These are phyloP conservation scores for Chaetomium strumarium DNA, from an alignment of 2,329 filamentous ascomycete species.

Conservation along the genomic window DNA sequence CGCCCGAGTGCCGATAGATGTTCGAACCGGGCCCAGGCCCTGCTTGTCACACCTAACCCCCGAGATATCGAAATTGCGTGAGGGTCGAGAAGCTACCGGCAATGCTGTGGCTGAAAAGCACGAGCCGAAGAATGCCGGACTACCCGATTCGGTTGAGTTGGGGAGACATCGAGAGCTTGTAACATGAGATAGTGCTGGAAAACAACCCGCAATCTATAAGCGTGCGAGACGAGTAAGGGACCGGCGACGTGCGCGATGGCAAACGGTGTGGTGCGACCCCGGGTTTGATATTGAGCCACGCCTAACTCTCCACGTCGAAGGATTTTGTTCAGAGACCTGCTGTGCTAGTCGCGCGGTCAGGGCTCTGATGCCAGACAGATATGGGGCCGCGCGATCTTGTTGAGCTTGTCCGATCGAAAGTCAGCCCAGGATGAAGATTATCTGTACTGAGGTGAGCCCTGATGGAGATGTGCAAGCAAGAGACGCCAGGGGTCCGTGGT, in stretches of 20 bases:
- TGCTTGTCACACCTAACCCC: constrained; percentile 9
- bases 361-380: no score
- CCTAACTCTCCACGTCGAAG: no score
- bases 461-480: constrained; percentile 15
- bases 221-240: not conserved
- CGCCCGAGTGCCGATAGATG: constrained; percentile 4
- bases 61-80: constrained; percentile 4
- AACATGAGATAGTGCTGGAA: constrained; percentile 9
- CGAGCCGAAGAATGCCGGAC: not conserved
- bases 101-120: constrained; percentile 1
- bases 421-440: not conserved
- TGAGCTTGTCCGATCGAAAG: not conserved
- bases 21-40: not conserved
- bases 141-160: constrained; percentile 11
- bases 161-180: constrained; percentile 23
- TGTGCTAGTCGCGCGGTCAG: not conserved
- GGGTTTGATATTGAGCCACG: no score
- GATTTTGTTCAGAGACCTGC: no score
- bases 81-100: constrained; percentile 8
- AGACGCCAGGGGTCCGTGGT: constrained; percentile 33
- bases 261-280: no score
- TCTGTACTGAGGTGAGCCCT: not conserved
- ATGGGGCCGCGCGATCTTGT: not conserved
- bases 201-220: constrained; percentile 5
- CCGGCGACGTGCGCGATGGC: no score